phyloP scores from a whole-genome alignment of 768 basidiomycete genomes.

The Suillus variegatus region DNA sequence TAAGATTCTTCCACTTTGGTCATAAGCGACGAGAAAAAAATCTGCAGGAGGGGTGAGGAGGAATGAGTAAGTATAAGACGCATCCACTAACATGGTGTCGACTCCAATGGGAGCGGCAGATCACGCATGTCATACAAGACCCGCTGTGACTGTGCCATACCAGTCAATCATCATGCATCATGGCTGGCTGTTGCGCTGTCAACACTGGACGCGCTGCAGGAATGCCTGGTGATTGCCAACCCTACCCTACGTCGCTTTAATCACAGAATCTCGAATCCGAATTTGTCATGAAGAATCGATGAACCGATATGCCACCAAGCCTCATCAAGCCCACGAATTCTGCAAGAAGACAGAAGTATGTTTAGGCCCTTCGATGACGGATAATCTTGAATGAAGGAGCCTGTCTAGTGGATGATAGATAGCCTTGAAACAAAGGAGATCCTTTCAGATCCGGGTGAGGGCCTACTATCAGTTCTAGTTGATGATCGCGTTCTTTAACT shows the following conservation, averaged over 20 bases:
- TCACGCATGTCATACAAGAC: background rate
- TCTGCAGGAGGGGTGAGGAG: background rate
- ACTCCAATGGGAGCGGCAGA: background rate
- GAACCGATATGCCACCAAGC: background rate
- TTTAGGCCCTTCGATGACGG: background rate
- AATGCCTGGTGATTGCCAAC: background rate
- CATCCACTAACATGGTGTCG: background rate
- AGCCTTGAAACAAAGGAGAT: background rate
- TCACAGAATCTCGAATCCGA: background rate
- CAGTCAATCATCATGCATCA: background rate
- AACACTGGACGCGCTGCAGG: background rate
- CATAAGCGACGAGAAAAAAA: background rate
- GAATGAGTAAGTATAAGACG: background rate
- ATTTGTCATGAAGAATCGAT: conserved; percentile 7
- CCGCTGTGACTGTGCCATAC: background rate
- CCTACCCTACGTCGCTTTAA: background rate
- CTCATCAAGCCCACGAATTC: background rate
- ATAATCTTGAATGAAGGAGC: background rate
- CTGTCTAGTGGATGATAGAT: background rate
- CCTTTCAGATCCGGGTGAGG: background rate
- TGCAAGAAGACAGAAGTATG: background rate
- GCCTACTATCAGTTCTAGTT: background rate
- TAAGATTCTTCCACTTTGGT: background rate
- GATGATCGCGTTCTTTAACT: background rate
- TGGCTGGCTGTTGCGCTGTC: background rate